phyloP scores from a whole-genome alignment of 345 rosid species.

The Raphanus sativus region DNA sequence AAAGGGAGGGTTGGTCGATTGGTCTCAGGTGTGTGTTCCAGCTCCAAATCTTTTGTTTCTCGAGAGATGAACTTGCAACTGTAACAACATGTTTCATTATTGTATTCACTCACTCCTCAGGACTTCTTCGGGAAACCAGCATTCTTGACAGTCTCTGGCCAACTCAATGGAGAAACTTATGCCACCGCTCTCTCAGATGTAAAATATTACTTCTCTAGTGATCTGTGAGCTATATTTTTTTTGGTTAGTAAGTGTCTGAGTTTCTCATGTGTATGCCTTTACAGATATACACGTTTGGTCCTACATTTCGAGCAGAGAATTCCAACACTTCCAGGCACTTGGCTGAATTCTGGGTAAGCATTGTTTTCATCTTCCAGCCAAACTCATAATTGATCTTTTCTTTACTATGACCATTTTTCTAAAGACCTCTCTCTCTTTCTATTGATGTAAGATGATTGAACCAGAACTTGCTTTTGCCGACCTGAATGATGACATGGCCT shows the following conservation, averaged over 20 bases:
- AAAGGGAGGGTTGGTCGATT: slow-evolving; percentile 75
- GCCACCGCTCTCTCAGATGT: slow-evolving; percentile 98
- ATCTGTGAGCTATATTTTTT: slow-evolving; percentile 10
- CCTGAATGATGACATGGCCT: slow-evolving; percentile 96
- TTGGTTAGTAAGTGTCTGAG: background rate
- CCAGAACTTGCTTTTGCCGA: slow-evolving; percentile 99
- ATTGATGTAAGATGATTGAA: slow-evolving; percentile 78
- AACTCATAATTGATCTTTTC: slow-evolving; percentile 2
- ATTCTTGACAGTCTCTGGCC: slow-evolving; percentile 96
- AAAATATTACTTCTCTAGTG: slow-evolving; percentile 26
- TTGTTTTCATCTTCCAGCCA: slow-evolving; percentile 17
- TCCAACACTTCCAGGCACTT: slow-evolving; percentile 93
- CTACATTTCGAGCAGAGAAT: slow-evolving; percentile 97
- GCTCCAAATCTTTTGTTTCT: slow-evolving; percentile 9
- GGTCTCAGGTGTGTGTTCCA: slow-evolving; percentile 75
- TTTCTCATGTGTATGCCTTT: slow-evolving; percentile 8
- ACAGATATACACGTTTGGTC: slow-evolving; percentile 96
- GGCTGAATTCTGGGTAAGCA: slow-evolving; percentile 93
- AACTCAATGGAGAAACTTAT: slow-evolving; percentile 97
- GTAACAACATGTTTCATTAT: slow-evolving; percentile 4
- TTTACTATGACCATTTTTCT: slow-evolving; percentile 15
- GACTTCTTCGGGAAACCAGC: slow-evolving; percentile 98
- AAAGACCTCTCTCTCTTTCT: slow-evolving; percentile 17
- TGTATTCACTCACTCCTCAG: slow-evolving; percentile 39
- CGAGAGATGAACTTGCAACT: background rate